phyloP scores from a whole-genome alignment of 2,329 filamentous ascomycete species.

The Clonostachys solani region DNA sequence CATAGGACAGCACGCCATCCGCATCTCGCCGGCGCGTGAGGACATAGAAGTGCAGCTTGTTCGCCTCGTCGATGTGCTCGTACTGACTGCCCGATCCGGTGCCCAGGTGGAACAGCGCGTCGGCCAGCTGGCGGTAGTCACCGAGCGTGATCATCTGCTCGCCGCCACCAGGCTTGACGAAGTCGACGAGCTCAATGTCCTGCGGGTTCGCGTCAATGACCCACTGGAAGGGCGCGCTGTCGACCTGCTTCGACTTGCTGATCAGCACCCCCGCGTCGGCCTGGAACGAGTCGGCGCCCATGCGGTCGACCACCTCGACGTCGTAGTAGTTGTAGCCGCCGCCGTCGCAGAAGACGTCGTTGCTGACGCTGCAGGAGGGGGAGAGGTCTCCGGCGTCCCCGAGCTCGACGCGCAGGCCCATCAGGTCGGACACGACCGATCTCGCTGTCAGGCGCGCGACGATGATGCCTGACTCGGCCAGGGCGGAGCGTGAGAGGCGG shows the following conservation, averaged over 20 bases:
- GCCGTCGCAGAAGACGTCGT: slow-evolving; percentile 44
- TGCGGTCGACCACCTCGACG: slow-evolving; percentile 47
- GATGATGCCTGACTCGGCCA: slow-evolving; percentile 35
- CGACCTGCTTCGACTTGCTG: slow-evolving; percentile 44
- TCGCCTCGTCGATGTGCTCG: slow-evolving; percentile 41
- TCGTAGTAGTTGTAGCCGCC: slow-evolving; percentile 46
- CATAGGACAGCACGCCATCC: slow-evolving; percentile 40
- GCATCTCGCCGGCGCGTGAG: slow-evolving; percentile 33
- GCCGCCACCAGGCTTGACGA: slow-evolving; percentile 41
- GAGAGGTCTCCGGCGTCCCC: slow-evolving; percentile 31
- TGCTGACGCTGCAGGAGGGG: slow-evolving; percentile 32
- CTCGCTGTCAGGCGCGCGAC: slow-evolving; percentile 42
- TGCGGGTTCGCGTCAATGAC: slow-evolving; percentile 49
- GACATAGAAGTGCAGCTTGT: slow-evolving; percentile 45
- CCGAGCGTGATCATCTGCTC: slow-evolving; percentile 41
- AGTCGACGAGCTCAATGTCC: slow-evolving; percentile 45
- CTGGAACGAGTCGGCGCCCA: slow-evolving; percentile 48
- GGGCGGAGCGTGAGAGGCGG: slow-evolving; percentile 34
- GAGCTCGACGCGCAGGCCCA: slow-evolving; percentile 42
- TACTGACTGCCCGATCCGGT: slow-evolving; percentile 44
- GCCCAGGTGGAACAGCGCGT: slow-evolving; percentile 50
- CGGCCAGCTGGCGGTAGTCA: slow-evolving; percentile 48
- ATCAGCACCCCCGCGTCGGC: slow-evolving; percentile 48
- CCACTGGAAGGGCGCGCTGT: slow-evolving; percentile 46
- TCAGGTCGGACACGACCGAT: slow-evolving; percentile 33